These are phyloP conservation scores for Prunus yedoensis DNA, from an alignment of 331 rosid species.

Conservation along the genomic window DNA sequence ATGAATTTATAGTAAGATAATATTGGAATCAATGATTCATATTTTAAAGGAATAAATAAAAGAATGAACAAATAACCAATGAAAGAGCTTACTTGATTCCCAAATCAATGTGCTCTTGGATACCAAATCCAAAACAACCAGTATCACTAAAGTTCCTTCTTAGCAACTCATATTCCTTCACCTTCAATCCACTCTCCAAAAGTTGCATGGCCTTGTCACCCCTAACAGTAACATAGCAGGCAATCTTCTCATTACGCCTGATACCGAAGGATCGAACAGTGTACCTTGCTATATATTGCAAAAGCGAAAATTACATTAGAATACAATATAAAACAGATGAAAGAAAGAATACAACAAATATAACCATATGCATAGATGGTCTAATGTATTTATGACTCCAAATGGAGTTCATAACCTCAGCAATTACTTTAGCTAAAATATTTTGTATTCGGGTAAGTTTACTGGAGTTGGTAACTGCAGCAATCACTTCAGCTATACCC, in stretches of 20 bases:
- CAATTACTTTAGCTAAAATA: background rate
- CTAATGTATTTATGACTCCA: background rate
- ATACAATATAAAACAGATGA: background rate
- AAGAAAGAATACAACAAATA: background rate
- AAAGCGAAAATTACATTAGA: background rate
- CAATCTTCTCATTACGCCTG: constrained; percentile 67
- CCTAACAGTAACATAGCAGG: constrained; percentile 62
- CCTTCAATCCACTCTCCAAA: constrained; percentile 63
- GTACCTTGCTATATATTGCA: constrained; percentile 41
- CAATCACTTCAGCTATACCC: background rate
- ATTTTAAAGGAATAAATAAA: background rate
- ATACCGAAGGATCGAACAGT: constrained; percentile 60
- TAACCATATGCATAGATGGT: background rate
- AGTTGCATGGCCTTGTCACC: constrained; percentile 66
- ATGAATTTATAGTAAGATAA: background rate
- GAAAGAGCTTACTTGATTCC: constrained; percentile 50
- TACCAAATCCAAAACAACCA: constrained; percentile 67
- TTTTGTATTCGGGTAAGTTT: background rate
- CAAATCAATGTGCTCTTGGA: constrained; percentile 61
- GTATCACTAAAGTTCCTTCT: constrained; percentile 62
- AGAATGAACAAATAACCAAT: background rate
- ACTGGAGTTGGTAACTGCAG: background rate
- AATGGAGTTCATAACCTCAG: background rate
- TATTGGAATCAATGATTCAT: background rate
- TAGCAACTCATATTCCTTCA: constrained; percentile 55